These are phyloP conservation scores for Acanthamoeba castellanii DNA, from an alignment of 208 protist genomes.

Conservation along the genomic window DNA sequence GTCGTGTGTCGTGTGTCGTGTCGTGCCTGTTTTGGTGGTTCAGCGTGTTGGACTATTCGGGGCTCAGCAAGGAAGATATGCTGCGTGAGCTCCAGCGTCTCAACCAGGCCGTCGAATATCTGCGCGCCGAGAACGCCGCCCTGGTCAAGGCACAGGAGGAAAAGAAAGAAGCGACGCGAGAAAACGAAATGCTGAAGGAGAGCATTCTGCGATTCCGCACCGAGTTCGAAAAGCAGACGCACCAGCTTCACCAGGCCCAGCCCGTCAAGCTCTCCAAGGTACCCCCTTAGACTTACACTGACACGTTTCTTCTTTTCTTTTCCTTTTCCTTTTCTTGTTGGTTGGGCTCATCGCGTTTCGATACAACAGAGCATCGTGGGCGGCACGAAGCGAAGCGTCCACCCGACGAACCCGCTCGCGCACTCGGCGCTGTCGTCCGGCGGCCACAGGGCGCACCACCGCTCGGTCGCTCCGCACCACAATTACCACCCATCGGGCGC, in stretches of 20 bases:
- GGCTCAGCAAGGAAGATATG: not conserved
- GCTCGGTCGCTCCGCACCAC: too few relatives aligned
- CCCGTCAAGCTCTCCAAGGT: not conserved
- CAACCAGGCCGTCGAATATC: not conserved
- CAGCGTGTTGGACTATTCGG: slow-evolving; percentile 8
- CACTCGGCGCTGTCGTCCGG: too few relatives aligned
- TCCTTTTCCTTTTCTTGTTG: too few relatives aligned
- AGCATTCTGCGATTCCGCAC: not conserved
- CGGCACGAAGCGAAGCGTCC: too few relatives aligned
- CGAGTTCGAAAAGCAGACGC: slow-evolving; percentile 14
- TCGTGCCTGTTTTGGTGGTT: not conserved
- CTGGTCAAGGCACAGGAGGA: not conserved
- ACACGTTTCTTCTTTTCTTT: not conserved
- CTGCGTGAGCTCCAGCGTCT: slow-evolving; percentile 11
- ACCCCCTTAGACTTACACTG: not conserved
- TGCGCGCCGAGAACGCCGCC: not conserved
- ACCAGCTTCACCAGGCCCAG: not conserved
- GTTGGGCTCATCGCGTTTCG: too few relatives aligned
- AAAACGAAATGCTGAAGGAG: slow-evolving; percentile 23
- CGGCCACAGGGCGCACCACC: too few relatives aligned
- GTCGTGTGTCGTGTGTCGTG: not conserved
- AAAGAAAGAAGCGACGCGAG: not conserved
- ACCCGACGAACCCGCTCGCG: too few relatives aligned
- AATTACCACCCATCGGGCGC: not conserved
- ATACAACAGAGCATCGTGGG: too few relatives aligned